A percentile compares a stretch with the other conserved stretches of the same genome.
Conservation (phyloP, 495 filamentous ascomycete species). For the Aspergillus taichungensis region DNA sequence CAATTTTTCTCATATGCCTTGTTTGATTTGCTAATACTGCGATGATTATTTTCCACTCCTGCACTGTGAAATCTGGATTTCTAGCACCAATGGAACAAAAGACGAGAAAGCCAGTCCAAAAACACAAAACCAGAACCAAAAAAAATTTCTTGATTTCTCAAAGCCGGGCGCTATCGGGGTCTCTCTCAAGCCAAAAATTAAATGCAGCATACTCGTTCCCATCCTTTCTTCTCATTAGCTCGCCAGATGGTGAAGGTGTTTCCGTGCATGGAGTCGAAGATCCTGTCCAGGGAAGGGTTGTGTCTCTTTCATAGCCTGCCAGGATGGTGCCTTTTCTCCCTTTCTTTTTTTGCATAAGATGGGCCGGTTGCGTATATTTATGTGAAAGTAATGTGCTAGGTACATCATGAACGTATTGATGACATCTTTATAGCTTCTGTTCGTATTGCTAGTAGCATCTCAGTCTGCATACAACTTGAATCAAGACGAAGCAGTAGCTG, state of each 20-base stretch:
- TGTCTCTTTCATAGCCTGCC: too few relatives aligned
- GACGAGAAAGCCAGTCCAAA: slow-evolving; percentile 7
- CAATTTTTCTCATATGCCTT: slow-evolving; percentile 3
- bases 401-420: slow-evolving; percentile 4
- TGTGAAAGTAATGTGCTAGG: slow-evolving; percentile 9
- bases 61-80: slow-evolving; percentile 3
- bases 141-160: slow-evolving; percentile 6
- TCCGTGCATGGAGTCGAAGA: too few relatives aligned
- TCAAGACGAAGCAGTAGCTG: too few relatives aligned
- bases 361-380: slow-evolving; percentile 1
- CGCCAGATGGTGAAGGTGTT: too few relatives aligned
- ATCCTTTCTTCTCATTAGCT: too few relatives aligned
- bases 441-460: background rate
- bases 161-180: slow-evolving; percentile 5
- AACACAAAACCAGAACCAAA: slow-evolving; percentile 4
- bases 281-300: too few relatives aligned
- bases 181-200: slow-evolving; percentile 5
- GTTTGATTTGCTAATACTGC: slow-evolving; percentile 14
- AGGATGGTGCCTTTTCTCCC: background rate
- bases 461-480: too few relatives aligned
- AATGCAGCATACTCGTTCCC: slow-evolving; percentile 4
- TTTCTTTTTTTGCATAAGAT: slow-evolving; percentile 15
- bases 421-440: background rate
- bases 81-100: slow-evolving; percentile 14
- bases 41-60: slow-evolving; percentile 12